These are phyloP conservation scores for Kwoniella newhampshirensis DNA, from an alignment of 768 basidiomycete genomes.

Conservation along the genomic window DNA sequence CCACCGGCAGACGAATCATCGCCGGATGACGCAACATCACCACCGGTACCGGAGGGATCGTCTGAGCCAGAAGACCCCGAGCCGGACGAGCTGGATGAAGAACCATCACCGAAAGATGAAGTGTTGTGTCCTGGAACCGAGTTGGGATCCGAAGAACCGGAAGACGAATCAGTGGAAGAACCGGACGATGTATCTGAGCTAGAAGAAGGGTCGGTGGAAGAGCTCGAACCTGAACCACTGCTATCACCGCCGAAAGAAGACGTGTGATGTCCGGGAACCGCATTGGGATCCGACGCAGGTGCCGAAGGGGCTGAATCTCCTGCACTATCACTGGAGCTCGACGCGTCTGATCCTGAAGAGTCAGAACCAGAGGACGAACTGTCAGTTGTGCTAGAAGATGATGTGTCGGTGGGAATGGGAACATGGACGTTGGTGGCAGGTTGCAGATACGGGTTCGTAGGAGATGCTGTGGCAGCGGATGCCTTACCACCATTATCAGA, in stretches of 20 bases:
- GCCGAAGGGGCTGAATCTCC: neutral
- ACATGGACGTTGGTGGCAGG: slow-evolving; percentile 18
- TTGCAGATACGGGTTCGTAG: slow-evolving; percentile 17
- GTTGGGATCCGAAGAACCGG: slow-evolving; percentile 2
- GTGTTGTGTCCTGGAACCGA: too few relatives aligned
- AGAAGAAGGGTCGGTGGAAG: slow-evolving; percentile 18
- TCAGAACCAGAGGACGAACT: slow-evolving; percentile 9
- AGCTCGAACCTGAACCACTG: slow-evolving; percentile 7
- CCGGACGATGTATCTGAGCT: too few relatives aligned
- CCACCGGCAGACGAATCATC: slow-evolving; percentile 14
- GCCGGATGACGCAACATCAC: slow-evolving; percentile 3
- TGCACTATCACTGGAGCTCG: neutral
- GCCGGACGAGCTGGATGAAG: slow-evolving; percentile 10
- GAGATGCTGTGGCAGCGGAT: slow-evolving; percentile 1
- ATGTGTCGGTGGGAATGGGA: slow-evolving; percentile 11
- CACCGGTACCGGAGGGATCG: neutral
- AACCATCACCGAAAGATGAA: too few relatives aligned
- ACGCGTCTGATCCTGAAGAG: slow-evolving; percentile 11
- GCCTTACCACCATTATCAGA: slow-evolving; percentile 6
- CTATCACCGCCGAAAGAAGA: slow-evolving; percentile 8
- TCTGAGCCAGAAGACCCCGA: slow-evolving; percentile 2
- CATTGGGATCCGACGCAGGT: neutral
- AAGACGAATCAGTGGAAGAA: slow-evolving; percentile 9
- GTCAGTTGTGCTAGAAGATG: slow-evolving; percentile 11
- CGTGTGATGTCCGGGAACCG: slow-evolving; percentile 13